Percentiles rank a stretch among this genome's conserved stretches.
Evolutionary conservation across 2,329 filamentous ascomycete species (phyloP).

Genomic region (Colletotrichum aenigma): DNA sequence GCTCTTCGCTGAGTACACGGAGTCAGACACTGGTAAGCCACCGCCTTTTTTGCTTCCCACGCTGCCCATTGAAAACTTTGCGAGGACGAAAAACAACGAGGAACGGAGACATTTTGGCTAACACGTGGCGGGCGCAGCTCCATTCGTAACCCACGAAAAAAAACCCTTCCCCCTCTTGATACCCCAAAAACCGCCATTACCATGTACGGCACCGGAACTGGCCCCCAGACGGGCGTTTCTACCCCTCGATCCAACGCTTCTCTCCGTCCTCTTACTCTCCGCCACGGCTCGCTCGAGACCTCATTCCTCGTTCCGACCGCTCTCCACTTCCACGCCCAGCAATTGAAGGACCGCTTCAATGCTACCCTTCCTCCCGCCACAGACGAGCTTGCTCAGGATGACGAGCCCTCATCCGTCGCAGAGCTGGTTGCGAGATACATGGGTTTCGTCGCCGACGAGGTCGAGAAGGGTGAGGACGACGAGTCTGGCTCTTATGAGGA

Average conservation of each 20-base stretch:
- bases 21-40: slow-evolving; percentile 26
- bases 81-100: background rate
- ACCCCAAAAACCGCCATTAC: slow-evolving; percentile 43
- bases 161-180: slow-evolving; percentile 36
- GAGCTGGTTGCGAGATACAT: slow-evolving; percentile 95
- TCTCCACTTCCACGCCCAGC: slow-evolving; percentile 93
- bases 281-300: slow-evolving; percentile 94
- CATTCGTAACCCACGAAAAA: slow-evolving; percentile 12
- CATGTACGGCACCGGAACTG: slow-evolving; percentile 87
- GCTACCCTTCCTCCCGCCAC: slow-evolving; percentile 87
- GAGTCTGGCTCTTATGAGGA: slow-evolving; percentile 88
- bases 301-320: slow-evolving; percentile 94
- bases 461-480: slow-evolving; percentile 92
- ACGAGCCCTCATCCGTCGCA: slow-evolving; percentile 94
- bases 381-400: slow-evolving; percentile 96
- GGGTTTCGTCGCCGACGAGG: slow-evolving; percentile 85
- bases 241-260: slow-evolving; percentile 94
- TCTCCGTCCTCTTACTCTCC: slow-evolving; percentile 86
- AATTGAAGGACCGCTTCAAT: slow-evolving; percentile 90
- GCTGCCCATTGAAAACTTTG: background rate
- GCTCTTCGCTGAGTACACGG: slow-evolving; percentile 45
- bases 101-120: background rate
- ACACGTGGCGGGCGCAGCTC: slow-evolving; percentile 13
- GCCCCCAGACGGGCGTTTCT: slow-evolving; percentile 93
- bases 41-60: background rate